Evolutionary conservation across 2,329 filamentous ascomycete species (phyloP), one percentile per base, ranked within the genome.

Genomic region (Diaporthe helianthi): DNA sequence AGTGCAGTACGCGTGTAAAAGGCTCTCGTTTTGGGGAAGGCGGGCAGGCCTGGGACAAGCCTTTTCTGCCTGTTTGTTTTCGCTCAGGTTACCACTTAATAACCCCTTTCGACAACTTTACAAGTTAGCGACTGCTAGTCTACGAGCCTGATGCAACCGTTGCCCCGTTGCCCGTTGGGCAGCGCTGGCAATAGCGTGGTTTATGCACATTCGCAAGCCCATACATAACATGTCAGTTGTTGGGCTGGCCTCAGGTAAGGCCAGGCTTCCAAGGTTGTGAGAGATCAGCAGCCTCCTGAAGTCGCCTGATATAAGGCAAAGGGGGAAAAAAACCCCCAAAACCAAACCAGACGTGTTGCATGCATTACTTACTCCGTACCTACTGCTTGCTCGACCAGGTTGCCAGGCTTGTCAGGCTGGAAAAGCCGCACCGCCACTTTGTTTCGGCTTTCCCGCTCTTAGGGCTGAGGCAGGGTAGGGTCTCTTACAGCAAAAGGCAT

Each of bases 151-250:
- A 63, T 63, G 41, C 41, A n/a, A 33, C 58, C 17, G n/a, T n/a
- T n/a, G n/a, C n/a, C 41, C 26, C 4, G 3, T 5, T 63, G 19
- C 58, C 15, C 19, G 58, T 63, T 63, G 58, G 58, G 58, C 58
- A 63, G 29, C 58, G n/a, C n/a, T n/a, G n/a, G n/a, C n/a, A n/a
- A n/a, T 63, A 63, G 58, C 49, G 58, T 49, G 58, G 58, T 63
- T 63, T 44, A 63, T 63, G 58, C 58, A 63, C 58, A 33, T 6
- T 36, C 58, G 58, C 29, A 49, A 49, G 26, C 26, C 26, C 31
- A 61, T 10, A n/a, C 12, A 10, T 33, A 31, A 63, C n/a, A n/a
- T n/a, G n/a, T n/a, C n/a, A n/a, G n/a, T n/a, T n/a, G n/a, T n/a
- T 12, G 22, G 24, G 36, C 8, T 47, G 31, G 17, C 38, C 17